These are phyloP conservation scores for Turnera subulata DNA, from an alignment of 345 rosid species.

Conservation along the genomic window DNA sequence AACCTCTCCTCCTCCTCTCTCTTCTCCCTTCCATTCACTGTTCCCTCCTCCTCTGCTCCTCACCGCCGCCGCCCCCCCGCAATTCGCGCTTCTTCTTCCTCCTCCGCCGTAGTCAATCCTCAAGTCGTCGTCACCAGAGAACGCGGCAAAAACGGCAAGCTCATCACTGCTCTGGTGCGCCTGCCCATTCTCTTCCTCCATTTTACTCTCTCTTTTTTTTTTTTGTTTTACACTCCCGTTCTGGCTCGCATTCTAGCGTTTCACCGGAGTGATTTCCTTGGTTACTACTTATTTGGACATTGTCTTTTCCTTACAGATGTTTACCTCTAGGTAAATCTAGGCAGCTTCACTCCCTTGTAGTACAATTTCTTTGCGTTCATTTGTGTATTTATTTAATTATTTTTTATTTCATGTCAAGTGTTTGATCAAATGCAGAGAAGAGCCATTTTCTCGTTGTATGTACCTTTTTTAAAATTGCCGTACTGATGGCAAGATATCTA, in stretches of 20 bases:
- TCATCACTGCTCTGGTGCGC: slow-evolving; percentile 64
- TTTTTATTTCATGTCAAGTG: slow-evolving; percentile 14
- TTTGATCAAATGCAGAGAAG: slow-evolving; percentile 34
- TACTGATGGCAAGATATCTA: background rate
- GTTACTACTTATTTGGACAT: no score
- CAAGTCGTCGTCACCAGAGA: slow-evolving; percentile 90
- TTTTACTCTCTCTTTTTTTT: background rate
- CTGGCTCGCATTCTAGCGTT: no score
- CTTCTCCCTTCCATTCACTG: slow-evolving; percentile 8
- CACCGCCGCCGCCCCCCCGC: slow-evolving; percentile 9
- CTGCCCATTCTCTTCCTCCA: slow-evolving; percentile 4
- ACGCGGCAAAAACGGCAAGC: slow-evolving; percentile 84
- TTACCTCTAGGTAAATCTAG: no score
- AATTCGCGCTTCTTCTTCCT: slow-evolving; percentile 16
- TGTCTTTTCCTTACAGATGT: background rate
- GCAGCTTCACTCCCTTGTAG: no score
- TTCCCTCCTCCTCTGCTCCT: slow-evolving; percentile 18
- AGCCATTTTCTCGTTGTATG: background rate
- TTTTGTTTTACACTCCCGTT: background rate
- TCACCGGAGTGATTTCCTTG: background rate
- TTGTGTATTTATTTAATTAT: slow-evolving; percentile 4
- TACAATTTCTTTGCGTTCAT: no score
- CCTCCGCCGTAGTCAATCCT: slow-evolving; percentile 41
- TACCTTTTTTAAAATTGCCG: background rate
- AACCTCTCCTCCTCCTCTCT: slow-evolving; percentile 25